Base-by-base conservation (phyloP, 306 rosid genomes). In the Begonia loranthoides region DNA sequence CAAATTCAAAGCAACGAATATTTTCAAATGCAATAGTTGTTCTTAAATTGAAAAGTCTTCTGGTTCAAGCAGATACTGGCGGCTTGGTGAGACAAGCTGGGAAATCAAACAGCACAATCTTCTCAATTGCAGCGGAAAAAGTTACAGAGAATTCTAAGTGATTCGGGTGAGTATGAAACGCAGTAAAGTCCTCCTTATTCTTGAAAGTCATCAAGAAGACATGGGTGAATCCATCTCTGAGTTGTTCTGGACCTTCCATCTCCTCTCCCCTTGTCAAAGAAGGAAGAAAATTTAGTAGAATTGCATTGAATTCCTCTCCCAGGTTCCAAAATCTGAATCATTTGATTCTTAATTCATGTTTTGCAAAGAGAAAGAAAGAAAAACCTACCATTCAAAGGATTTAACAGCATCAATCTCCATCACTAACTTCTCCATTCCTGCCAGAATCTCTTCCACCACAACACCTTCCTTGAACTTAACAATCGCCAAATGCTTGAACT, bases 181-280 rank as follows among this genome's bases (percentile, higher is more conserved):
- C 82, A 51, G 41, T 21, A 44, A 66, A 82, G 63, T 83, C 97
- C 49, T 86, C 95, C 72, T 82, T 90, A 62, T 78, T 80, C 64
- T 65, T 45, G 69, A 90, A 90, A 68, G 97, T 86, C 86, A 80
- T 82, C 57, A 82, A 33, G 77, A 90, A 78, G 16, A 83, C 94
- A 69, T 90, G 97, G 52, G 95, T 90, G 61, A 82, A 90, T 10
- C 97, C 97, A 67, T 86, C 92, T 59, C 83, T 82, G 24, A 90
- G 76, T 67, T 72, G 55, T 51, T 85, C 95, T 49, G 59, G 70
- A 70, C 95, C 87, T 62, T 90, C 97, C 53, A 69, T 51, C 40
- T 90, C 97, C 15, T 72, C 49, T 63, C 95, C 97, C 97, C 94
- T 28, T 84, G 74, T 28, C 39, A 12, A 56, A 34, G 15, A 21